These are phyloP conservation scores for Hypoxylon sp. DNA, from an alignment of 2,329 filamentous ascomycete species.

Conservation along the genomic window DNA sequence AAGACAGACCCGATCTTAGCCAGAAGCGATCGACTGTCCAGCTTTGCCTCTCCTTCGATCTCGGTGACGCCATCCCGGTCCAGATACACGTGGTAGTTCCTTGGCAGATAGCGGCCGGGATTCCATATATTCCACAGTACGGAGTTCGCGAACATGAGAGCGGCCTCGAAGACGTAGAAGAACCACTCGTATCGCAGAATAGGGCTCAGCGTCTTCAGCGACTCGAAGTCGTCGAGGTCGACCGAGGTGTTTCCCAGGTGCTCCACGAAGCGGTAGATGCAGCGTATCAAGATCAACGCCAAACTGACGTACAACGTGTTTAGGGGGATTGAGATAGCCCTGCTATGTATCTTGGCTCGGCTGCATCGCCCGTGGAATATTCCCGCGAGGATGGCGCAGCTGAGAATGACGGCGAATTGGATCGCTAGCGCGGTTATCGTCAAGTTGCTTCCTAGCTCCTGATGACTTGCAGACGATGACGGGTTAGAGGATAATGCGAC, in stretches of 20 bases:
- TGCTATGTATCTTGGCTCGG: constrained; percentile 30
- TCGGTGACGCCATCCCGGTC: constrained; percentile 54
- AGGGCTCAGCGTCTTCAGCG: constrained; percentile 49
- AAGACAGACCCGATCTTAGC: constrained; percentile 5
- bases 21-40: constrained; percentile 6
- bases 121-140: constrained; percentile 58
- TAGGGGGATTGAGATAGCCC: constrained; percentile 46
- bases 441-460: constrained; percentile 52
- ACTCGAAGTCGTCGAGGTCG: constrained; percentile 50
- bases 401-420: constrained; percentile 60
- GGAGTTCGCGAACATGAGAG: constrained; percentile 58
- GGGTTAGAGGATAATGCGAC: constrained; percentile 56
- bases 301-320: constrained; percentile 58
- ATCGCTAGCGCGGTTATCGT: constrained; percentile 58
- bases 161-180: constrained; percentile 60
- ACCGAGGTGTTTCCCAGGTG: constrained; percentile 53
- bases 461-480: constrained; percentile 47
- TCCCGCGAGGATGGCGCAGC: constrained; percentile 53
- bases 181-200: constrained; percentile 59
- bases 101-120: constrained; percentile 57
- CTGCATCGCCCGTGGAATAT: constrained; percentile 58
- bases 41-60: constrained; percentile 30
- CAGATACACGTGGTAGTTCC: constrained; percentile 54
- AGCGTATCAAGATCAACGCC: constrained; percentile 59
- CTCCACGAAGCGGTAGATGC: constrained; percentile 62